These are phyloP conservation scores for Sporisorium graminicola DNA, from an alignment of 1,284 basidiomycete genomes.

Conservation along the genomic window DNA sequence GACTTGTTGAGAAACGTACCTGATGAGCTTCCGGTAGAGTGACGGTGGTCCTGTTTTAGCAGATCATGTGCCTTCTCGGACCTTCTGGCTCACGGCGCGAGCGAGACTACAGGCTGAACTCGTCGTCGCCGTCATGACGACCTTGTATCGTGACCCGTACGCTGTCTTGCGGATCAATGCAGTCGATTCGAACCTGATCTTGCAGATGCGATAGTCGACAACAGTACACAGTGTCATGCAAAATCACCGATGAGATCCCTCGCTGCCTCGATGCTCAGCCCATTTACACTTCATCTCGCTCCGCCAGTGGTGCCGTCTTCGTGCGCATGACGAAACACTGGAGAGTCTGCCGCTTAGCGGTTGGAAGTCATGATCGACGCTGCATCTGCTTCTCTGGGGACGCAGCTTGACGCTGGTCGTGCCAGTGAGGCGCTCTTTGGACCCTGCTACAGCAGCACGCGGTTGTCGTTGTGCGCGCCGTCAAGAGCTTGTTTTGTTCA, in stretches of 20 bases:
- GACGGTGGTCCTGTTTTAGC: not conserved
- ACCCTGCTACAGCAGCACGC: not conserved
- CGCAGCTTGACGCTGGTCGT: constrained; percentile 5
- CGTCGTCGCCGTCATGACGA: not conserved
- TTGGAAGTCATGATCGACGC: constrained; percentile 19
- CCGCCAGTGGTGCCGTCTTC: no score
- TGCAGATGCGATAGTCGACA: no score
- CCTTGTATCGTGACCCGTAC: not conserved
- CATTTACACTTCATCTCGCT: not conserved
- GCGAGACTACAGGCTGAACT: not conserved
- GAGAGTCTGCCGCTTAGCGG: not conserved
- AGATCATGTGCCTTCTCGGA: not conserved
- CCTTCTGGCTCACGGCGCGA: no score
- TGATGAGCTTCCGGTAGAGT: no score
- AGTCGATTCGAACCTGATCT: no score
- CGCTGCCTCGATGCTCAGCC: no score
- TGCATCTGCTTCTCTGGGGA: constrained; percentile 9
- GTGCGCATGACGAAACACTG: not conserved
- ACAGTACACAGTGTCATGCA: no score
- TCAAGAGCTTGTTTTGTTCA: not conserved
- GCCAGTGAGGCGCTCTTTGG: constrained; percentile 16
- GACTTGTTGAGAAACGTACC: no score
- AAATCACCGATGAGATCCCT: not conserved
- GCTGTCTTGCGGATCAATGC: no score
- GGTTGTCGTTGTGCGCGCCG: not conserved